Base-by-base conservation (phyloP, 805 yeast genomes). In the Nakazawaea molendinolei region DNA sequence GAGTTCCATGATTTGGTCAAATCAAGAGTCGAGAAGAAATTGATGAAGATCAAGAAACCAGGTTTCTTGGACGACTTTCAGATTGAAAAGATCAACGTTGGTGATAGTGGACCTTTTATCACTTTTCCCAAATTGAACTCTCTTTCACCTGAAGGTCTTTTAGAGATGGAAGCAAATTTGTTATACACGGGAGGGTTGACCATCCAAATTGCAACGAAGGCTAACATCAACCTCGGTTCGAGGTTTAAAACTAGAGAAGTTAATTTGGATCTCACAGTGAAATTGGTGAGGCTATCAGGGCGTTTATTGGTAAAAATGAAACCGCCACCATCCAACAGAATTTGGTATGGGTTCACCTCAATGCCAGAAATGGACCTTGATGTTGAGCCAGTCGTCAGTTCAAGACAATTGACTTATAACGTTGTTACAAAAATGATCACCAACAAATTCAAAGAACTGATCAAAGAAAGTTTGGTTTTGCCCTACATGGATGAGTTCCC, bases 401-500 rank as follows among this genome's bases (percentile, higher is more conserved):
- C 95, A 5, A 69, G 94, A 38, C 84, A 85, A 45, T 61, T 92
- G 46, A 76, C 86, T 3, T 86, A 84, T 50, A 74, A 76, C 23
- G 68, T 89, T 54, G 72, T 92, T 28, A 87, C 95, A 1, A 82
- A 81, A 45, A 75, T 80, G 16, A 83, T 90, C 44, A 86, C 79
- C 42, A 79, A 76, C 52, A 77, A 79, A 46, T 74, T 90, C 43
- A 75, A 79, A 40, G 95, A 86, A 33, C 83, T 87, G 1, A 67
- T 90, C 26, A 75, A 69, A 42, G 92, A 85, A 23, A 73, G 92
- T 6, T 58, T 92, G 32, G 97, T 92, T 1, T 56, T 74, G 22
- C 98, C 98, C 2, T 77, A 68, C 49, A 82, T 86, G 87, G 97
- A 90, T 55, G 97, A 90, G 53, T 56, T 86, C 27, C 74, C 78